Evolutionary conservation across 108 stramenopile genomes (phyloP), one percentile per base, ranked within the genome.

Genomic region (Cyclotella kingstonii): DNA sequence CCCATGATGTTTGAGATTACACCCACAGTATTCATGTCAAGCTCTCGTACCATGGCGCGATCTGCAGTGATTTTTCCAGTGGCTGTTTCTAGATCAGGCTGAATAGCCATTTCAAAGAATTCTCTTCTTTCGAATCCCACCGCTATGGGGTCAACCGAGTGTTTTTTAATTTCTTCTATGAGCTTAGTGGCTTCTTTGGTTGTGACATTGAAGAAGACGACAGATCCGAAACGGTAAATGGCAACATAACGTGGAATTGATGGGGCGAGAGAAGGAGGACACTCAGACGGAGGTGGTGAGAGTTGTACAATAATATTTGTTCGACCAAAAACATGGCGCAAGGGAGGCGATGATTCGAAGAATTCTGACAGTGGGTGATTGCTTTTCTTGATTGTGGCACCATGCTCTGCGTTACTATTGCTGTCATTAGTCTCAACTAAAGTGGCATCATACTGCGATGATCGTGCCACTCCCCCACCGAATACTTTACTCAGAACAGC

Each of bases 1-100:
- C 85, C 96, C 89, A 97, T 85, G 42, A 97, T 83, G 42, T 86
- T 84, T 18, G 85, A 81, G 31, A 97, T 86, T 40, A 97, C 89
- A 29, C 84, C 87, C n/a, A 94, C 87, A 11, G 86, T 90, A 56
- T 95, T 89, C 77, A 93, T 84, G 49, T 95, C 89, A 43, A 97
- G 62, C 52, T 84, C 82, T 58, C 82, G 80, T 18, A 97, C 85
- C 39, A 86, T 69, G 21, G 91, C 89, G 56, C 79, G 82, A 39
- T 93, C 94, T 12, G 84, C 83, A 21, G 83, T 87, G 22, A 89
- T 84, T 50, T 73, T 48, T 5, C 77, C 80, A 11, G 80, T 65
- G 15, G 76, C 73, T 26, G 85, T 65, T 34, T 74, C 64, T 11
- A 80, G 47, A 18, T 68, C 36, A 5, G 83, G 86, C 41, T 86